Percentiles rank a stretch among this genome's conserved stretches.
phyloP scores from a whole-genome alignment of 2,329 filamentous ascomycete genomes.

The Fusarium nelsonii region DNA sequence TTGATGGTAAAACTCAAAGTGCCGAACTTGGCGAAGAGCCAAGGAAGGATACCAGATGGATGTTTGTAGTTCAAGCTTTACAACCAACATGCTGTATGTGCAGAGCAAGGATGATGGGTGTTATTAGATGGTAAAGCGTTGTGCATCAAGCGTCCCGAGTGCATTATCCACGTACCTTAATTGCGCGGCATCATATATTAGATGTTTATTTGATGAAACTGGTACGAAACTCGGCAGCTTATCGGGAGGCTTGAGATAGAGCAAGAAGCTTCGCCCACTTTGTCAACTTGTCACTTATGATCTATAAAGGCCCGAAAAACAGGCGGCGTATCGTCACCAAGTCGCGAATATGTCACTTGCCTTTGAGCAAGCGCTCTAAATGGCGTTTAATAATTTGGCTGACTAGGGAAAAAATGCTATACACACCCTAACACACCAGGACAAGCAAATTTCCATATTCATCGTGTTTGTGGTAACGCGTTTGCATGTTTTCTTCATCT shows the following conservation, averaged over 20 bases:
- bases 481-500: no score
- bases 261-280: neutral
- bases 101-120: neutral
- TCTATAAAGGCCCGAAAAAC: neutral
- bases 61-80: neutral
- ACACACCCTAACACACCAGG: neutral
- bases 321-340: neutral
- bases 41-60: neutral
- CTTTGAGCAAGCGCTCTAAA: neutral
- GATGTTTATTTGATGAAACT: constrained; percentile 1
- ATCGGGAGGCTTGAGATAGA: neutral
- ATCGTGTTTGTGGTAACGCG: no score
- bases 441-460: no score
- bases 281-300: neutral
- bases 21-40: neutral
- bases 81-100: neutral
- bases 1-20: neutral
- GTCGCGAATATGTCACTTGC: neutral
- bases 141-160: neutral
- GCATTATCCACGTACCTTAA: neutral
- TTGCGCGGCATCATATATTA: neutral
- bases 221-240: neutral
- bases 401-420: neutral
- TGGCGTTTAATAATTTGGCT: no score
- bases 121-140: neutral